Base-by-base conservation (phyloP, 208 protist genomes). In the Balamuthia mandrillaris region DNA sequence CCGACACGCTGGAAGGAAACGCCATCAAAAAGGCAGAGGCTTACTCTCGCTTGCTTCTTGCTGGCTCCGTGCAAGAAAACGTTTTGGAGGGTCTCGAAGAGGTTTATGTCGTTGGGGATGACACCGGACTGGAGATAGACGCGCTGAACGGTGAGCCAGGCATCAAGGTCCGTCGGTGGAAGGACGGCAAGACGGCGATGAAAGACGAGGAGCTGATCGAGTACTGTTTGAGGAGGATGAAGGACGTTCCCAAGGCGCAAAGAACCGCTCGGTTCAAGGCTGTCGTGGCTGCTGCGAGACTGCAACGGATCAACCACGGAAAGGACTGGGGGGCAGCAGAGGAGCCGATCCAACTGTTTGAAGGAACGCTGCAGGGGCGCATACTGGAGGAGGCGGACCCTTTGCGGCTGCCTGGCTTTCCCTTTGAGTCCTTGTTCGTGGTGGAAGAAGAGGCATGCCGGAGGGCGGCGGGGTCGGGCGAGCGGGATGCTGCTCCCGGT, bases 121-220 rank as follows among this genome's bases (percentile, higher is more conserved):
- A 74, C 65, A 74, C 65, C 1, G 27, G 41, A 7, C 39, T 74
- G 37, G 65, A 37, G 3, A 45, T 74, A 18, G 65, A 47, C 18
- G 18, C 65, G 16, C 65, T 74, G 27, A 74, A 74, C 65, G 65
- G 65, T 6, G 65, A 44, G 65, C 65, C 65, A 0, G 65, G 65
- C 33, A 74, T 74, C 65, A 74, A 74, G 39, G 65, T 74, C 41
- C 65, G 65, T 3, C 33, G 65, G 65, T 74, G 65, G 65, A 24
- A 24, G 39, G 65, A 74, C 41, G 65, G 65, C 65, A 4, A 52
- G 41, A 74, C 65, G n/a, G 44, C 65, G 10, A 74, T 74, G 65
- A 74, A 37, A 4, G 65, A 74, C 41, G 65, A 44, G 41, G 65
- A 24, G 14, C 44, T 74, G 41, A 74, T 74, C 10, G 33, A 9